phyloP scores from a whole-genome alignment of 2,329 filamentous ascomycete genomes.

The Piedraia hortae region DNA sequence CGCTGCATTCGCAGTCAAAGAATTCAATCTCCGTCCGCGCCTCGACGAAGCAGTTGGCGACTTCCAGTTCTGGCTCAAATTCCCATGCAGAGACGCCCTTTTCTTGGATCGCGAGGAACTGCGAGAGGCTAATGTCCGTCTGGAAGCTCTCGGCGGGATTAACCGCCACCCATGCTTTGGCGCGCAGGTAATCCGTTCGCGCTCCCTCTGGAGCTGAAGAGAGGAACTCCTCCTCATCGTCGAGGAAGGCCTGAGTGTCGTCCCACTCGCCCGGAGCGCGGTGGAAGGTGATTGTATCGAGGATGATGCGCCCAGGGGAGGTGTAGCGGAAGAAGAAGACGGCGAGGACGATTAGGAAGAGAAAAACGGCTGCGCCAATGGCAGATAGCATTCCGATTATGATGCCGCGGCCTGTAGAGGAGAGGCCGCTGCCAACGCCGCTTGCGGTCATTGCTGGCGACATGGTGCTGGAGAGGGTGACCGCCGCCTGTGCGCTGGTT shows the following conservation, averaged over 20 bases:
- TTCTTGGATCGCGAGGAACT: slow-evolving; percentile 94
- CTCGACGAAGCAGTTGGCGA: slow-evolving; percentile 96
- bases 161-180: slow-evolving; percentile 82
- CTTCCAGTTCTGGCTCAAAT: slow-evolving; percentile 95
- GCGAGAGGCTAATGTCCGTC: slow-evolving; percentile 90
- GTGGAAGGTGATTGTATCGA: slow-evolving; percentile 81
- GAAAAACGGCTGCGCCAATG: slow-evolving; percentile 68
- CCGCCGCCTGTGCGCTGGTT: too few species aligned
- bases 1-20: slow-evolving; percentile 91
- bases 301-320: slow-evolving; percentile 58
- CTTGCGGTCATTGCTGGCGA: too few species aligned
- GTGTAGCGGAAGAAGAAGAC: slow-evolving; percentile 93
- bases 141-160: slow-evolving; percentile 88
- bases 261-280: slow-evolving; percentile 91
- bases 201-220: slow-evolving; percentile 89
- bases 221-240: slow-evolving; percentile 83
- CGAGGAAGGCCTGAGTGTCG: slow-evolving; percentile 80
- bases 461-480: too few species aligned
- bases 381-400: slow-evolving; percentile 86
- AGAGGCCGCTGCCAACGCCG: too few species aligned
- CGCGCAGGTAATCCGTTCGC: slow-evolving; percentile 68
- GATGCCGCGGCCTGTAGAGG: slow-evolving; percentile 38
- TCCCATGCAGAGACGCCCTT: slow-evolving; percentile 99
- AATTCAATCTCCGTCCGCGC: slow-evolving; percentile 93
- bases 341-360: slow-evolving; percentile 49